Percentiles rank a stretch among this genome's conserved stretches.
These are phyloP conservation scores for Chrysanthemum makinoi DNA, from an alignment of 129 eudicot species.

Conservation along the genomic window DNA sequence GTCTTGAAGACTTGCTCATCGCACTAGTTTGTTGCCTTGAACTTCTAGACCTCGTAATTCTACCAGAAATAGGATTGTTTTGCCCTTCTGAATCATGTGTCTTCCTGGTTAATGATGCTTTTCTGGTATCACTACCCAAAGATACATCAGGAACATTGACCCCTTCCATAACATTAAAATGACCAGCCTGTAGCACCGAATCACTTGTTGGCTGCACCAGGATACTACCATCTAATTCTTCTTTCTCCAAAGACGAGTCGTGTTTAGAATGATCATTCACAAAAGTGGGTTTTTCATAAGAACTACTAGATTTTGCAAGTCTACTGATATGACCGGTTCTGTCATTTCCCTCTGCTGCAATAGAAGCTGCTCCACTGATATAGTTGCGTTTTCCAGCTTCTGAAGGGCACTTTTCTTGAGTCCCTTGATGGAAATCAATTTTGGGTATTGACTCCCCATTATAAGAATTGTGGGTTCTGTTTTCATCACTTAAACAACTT, in stretches of 20 bases:
- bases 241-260: conserved; percentile 20
- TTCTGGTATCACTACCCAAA: conserved; percentile 25
- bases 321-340: conserved; percentile 25
- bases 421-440: conserved; percentile 23
- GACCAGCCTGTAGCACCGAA: conserved; percentile 22
- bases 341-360: conserved; percentile 29
- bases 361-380: conserved; percentile 23
- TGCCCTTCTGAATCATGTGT: conserved; percentile 23
- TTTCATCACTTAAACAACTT: conserved; percentile 39
- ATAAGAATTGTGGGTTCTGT: conserved; percentile 24
- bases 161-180: conserved; percentile 24
- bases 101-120: conserved; percentile 25
- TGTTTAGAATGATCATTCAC: conserved; percentile 24
- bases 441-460: conserved; percentile 31
- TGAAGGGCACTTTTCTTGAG: conserved; percentile 26
- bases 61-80: conserved; percentile 24
- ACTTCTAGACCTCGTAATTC: conserved; percentile 35
- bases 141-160: conserved; percentile 17
- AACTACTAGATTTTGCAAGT: conserved; percentile 40
- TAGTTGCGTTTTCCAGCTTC: conserved; percentile 28
- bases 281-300: conserved; percentile 25
- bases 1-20: conserved; percentile 22
- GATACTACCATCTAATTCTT: conserved; percentile 18
- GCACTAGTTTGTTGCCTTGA: conserved; percentile 24
- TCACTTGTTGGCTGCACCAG: conserved; percentile 22